Base-by-base conservation (phyloP, 495 filamentous ascomycete species). In the Ramalina intermedia region DNA sequence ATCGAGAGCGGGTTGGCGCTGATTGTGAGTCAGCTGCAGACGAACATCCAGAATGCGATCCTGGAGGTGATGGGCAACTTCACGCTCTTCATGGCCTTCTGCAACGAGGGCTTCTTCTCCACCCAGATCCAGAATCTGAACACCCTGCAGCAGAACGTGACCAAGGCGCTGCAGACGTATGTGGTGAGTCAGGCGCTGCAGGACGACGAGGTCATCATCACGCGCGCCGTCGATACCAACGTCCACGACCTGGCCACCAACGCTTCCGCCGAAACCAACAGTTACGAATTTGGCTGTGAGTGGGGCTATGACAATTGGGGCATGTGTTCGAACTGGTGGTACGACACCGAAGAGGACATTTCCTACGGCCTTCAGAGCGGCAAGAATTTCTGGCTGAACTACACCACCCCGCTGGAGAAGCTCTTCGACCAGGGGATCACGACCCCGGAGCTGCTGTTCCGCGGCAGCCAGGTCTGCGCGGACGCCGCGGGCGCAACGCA, bases 221-320 rank as follows among this genome's bases (percentile, higher is more conserved):
- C 48, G 11, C 40, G 48, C 4, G 26, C 41, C 12, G 40, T 50
- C 48, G 48, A 50, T 11, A 50, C 48, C 3, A 37, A 44, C 33
- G 39, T 35, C 1, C 24, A 38, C 41, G 40, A 16, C 9, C 41
- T 50, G 0, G 26, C 41, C 6, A 20, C 20, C 26, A 50, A 50
- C n/a, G 21, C 21, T 17, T 18, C 39, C 18, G 41, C 40, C 2
- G 21, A 9, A 6, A 26, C 1, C 8, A 12, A 21, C 27, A 13
- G 8, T 5, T 36, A 45, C 13, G 36, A 43, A 18, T 13, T 50
- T 6, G 48, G 41, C 1, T 45, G 48, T 33, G 21, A 14, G 21
- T 14, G 26, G 26, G 48, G 48, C 6, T 50, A 50, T 41, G 33
- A 45, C 33, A 13, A 20, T 6, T 44, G 27, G 26, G 8, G 9